A percentile compares a stretch with the other conserved stretches of the same genome.
These are phyloP conservation scores for Lipomyces anomalus DNA, from an alignment of 805 yeast genomes.

Conservation along the genomic window DNA sequence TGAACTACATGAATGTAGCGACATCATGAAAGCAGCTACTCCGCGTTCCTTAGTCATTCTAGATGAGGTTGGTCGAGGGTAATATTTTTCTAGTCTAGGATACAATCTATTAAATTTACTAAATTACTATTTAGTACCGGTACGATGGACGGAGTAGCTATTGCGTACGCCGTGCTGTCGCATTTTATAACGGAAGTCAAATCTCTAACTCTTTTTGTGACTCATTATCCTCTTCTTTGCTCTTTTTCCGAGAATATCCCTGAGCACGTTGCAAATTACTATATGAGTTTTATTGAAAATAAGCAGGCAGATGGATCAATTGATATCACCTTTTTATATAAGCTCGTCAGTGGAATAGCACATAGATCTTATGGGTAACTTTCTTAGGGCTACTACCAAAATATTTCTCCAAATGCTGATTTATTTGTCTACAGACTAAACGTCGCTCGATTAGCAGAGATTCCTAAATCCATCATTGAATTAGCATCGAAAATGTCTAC, in stretches of 20 bases:
- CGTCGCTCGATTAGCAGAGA: conserved; percentile 71
- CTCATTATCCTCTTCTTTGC: conserved; percentile 72
- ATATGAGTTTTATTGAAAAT: conserved; percentile 55
- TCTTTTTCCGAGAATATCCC: conserved; percentile 42
- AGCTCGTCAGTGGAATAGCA: conserved; percentile 45
- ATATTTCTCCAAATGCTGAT: neutral
- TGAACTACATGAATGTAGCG: conserved; percentile 62
- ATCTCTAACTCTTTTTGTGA: conserved; percentile 68
- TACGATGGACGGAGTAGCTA: conserved; percentile 72
- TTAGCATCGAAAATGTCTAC: conserved; percentile 17
- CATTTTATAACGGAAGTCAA: conserved; percentile 43
- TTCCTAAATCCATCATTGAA: conserved; percentile 30
- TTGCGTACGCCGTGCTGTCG: conserved; percentile 66
- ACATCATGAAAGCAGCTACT: conserved; percentile 49
- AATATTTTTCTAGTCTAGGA: no score
- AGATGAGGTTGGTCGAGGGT: conserved; percentile 74
- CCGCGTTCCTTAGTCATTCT: conserved; percentile 54
- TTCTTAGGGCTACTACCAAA: no score
- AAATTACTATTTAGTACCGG: conserved; percentile 41
- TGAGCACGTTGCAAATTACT: conserved; percentile 49
- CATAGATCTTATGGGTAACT: conserved; percentile 61
- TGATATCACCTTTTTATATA: conserved; percentile 49
- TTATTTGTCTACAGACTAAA: conserved; percentile 41
- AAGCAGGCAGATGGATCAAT: conserved; percentile 34
- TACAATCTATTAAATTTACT: no score